These are phyloP conservation scores for Juncus inflexus DNA, from an alignment of 176 grass and related monocot genomes.

Conservation along the genomic window DNA sequence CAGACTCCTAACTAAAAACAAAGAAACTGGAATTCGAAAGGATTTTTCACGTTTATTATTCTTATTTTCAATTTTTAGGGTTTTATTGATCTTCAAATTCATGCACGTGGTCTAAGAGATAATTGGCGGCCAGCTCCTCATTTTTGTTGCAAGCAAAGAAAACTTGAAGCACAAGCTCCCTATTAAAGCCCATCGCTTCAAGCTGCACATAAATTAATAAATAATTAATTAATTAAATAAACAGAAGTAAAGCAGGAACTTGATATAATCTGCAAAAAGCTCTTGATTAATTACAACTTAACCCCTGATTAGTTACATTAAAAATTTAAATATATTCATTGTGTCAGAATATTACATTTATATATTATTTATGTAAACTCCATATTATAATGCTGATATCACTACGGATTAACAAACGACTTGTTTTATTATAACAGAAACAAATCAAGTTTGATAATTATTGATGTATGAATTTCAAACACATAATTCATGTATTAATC, in stretches of 20 bases:
- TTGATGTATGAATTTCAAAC: no score
- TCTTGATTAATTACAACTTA: no score
- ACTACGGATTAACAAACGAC: no score
- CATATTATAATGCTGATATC: no score
- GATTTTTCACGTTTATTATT: slow-evolving; percentile 24
- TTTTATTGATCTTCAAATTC: slow-evolving; percentile 81
- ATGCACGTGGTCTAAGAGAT: slow-evolving; percentile 86
- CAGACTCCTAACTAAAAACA: slow-evolving; percentile 24
- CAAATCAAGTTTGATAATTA: no score
- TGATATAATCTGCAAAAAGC: no score
- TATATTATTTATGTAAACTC: no score
- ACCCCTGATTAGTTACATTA: no score
- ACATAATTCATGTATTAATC: no score
- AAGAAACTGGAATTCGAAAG: slow-evolving; percentile 27
- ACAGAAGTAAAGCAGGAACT: neutral
- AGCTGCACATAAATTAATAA: slow-evolving; percentile 43
- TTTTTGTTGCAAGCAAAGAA: slow-evolving; percentile 99
- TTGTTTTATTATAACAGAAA: no score
- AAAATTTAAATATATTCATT: no score
- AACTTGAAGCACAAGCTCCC: slow-evolving; percentile 80
- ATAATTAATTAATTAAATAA: neutral
- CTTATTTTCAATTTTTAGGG: slow-evolving; percentile 19
- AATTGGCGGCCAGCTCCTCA: slow-evolving; percentile 93
- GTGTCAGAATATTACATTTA: no score
- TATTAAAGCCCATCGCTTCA: slow-evolving; percentile 89